Percentiles rank a stretch among this genome's conserved stretches.
Evolutionary conservation across 2,329 filamentous ascomycete genomes (phyloP).

Genomic region (Coniosporium tulheliwenetii): DNA sequence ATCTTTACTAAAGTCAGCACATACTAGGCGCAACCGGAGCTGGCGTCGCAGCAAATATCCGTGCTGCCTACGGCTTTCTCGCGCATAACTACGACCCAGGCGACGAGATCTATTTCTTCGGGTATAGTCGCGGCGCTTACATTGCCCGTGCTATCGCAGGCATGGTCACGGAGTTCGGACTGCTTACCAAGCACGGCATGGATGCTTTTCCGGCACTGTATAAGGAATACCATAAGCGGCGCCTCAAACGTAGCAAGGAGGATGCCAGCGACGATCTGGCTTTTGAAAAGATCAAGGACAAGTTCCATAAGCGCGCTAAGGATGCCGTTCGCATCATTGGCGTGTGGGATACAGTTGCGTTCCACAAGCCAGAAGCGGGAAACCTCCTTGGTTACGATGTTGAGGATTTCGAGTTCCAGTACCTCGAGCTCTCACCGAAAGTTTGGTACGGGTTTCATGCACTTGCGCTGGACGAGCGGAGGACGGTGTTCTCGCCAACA

Average conservation of each 20-base stretch:
- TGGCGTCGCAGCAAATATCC: conserved; percentile 31
- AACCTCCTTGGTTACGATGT: not conserved
- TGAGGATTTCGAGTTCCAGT: not conserved
- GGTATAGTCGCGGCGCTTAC: conserved; percentile 30
- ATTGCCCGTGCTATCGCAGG: conserved; percentile 26
- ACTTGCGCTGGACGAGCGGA: conserved; percentile 25
- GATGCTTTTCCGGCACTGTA: not conserved
- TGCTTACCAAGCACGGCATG: conserved; percentile 16
- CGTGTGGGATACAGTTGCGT: conserved; percentile 29
- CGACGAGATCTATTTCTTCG: conserved; percentile 29
- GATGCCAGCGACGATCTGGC: not conserved
- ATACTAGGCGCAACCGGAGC: conserved; percentile 5
- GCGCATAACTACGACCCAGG: conserved; percentile 38
- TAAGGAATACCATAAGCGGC: not conserved
- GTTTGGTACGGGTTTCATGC: conserved; percentile 29
- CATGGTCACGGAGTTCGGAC: conserved; percentile 27
- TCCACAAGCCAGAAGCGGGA: not conserved
- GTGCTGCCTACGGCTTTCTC: conserved; percentile 47
- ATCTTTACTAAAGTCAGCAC: too few species aligned
- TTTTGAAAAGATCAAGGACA: not conserved
- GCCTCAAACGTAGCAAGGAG: not conserved
- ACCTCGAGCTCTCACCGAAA: conserved; percentile 25
- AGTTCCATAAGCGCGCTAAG: not conserved
- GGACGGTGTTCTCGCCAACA: conserved; percentile 23
- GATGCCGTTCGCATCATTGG: conserved; percentile 23